These are phyloP conservation scores for Fusarium setosum DNA, from an alignment of 2,329 filamentous ascomycete genomes.

Conservation along the genomic window DNA sequence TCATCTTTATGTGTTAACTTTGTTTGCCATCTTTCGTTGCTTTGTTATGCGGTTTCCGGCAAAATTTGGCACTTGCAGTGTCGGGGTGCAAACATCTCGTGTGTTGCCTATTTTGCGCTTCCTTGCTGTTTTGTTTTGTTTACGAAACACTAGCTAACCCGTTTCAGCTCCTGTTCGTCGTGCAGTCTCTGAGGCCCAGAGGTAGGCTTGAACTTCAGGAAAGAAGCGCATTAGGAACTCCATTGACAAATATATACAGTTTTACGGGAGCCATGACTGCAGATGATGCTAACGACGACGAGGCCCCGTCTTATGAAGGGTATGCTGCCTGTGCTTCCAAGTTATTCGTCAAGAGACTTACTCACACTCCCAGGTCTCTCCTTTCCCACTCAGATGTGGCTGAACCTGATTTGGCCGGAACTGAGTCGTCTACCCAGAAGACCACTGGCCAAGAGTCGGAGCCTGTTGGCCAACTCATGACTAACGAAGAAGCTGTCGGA, in stretches of 20 bases:
- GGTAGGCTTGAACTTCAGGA: not conserved
- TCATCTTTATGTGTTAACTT: not conserved
- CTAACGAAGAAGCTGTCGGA: not conserved
- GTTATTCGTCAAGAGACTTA: not conserved
- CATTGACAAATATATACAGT: slow-evolving; percentile 10
- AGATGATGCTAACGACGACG: not conserved
- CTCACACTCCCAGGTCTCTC: slow-evolving; percentile 7
- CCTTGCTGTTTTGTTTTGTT: not conserved
- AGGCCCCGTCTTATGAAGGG: slow-evolving; percentile 1
- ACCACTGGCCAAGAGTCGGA: not conserved
- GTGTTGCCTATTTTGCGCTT: not conserved
- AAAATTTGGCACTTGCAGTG: not conserved
- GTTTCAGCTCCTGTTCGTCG: not conserved
- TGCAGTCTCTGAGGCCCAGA: slow-evolving; percentile 13
- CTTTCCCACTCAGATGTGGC: not conserved
- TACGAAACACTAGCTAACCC: not conserved
- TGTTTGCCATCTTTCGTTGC: not conserved
- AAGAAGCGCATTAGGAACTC: not conserved
- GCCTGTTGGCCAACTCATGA: not conserved
- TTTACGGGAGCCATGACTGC: not conserved
- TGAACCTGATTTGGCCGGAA: not conserved
- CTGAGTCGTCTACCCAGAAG: not conserved
- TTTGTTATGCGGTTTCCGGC: not conserved
- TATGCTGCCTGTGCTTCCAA: not conserved
- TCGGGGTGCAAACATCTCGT: not conserved